Evolutionary conservation across 2,329 filamentous ascomycete genomes (phyloP), one percentile per base, ranked within the genome.

Genomic region (Claviceps digitariae): DNA sequence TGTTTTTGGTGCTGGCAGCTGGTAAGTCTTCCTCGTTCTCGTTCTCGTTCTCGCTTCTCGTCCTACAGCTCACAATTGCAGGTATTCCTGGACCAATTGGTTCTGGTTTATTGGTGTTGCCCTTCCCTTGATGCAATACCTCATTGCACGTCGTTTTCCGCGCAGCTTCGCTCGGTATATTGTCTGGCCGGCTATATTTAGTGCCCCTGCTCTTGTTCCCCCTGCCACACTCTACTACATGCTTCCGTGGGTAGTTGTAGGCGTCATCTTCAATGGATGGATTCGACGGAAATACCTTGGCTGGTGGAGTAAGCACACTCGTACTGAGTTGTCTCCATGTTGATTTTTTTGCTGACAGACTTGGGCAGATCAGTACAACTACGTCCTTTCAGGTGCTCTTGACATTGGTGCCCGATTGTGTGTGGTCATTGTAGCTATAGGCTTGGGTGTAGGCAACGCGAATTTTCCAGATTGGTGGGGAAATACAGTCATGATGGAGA

Each of bases 151-250:
- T 20, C 61, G 62, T 21, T 78, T 66, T 15, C 50, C 53, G 36
- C 50, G 47, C 31, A 48, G 41, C 36, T 64, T 66, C 4, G 65
- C 74, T 43, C 69, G 72, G 36, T 79, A 72, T 58, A 62, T 80
- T 56, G 74, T 70, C 60, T 75, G 72, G 29, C 77, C 76, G 0
- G 68, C 76, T 38, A 71, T 79, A 57, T 77, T 78, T 60, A 72
- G 72, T 50, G 73, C 71, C 27, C 64, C 69, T 0, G 69, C 69
- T 20, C 58, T 72, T 38, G 74, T 78, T 10, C 77, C 76, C 0
- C 76, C 76, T 1, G 76, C 77, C 0, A 79, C 77, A 0, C 72
- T 74, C 0, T 71, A 78, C 53, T 78, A 74, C 62, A 74, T 79
- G 50, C 68, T 74, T n/a, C 66, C 72, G 43, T 80, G 75, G 75